Base-by-base conservation (phyloP, 2,329 filamentous ascomycete species). In the Fusarium buxicola region DNA sequence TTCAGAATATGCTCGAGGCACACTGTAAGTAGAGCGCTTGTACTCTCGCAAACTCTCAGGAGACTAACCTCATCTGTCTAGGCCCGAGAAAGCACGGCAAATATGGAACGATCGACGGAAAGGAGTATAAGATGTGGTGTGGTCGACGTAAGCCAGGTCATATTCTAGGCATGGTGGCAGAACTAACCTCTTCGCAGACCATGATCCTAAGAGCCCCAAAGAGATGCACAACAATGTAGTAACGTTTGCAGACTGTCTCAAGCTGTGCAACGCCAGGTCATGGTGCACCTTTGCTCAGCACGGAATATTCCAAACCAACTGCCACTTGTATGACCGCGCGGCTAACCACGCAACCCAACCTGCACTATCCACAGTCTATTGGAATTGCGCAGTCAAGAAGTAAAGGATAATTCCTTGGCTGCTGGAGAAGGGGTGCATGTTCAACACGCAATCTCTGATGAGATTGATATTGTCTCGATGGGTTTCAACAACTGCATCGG, bases 331-430 rank as follows among this genome's bases (percentile, higher is more conserved):
- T 13, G 45, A 48, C 8, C 32, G 32, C 34, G 12, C 8, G 34
- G 24, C 30, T 8, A 2, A 8, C 34, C 24, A 28, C 34, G 21
- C 45, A 2, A 31, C 25, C 10, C 10, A 11, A 2, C 45, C 45
- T 9, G 45, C 11, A 3, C 34, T 24, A 2, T 6, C 5, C 3
- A 15, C 9, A 4, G 3, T 8, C 1, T 1, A 7, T 2, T 48
- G 45, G 45, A 48, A 39, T 34, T 48, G 45, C 18, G 45, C 45
- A 6, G 45, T 48, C 9, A 48, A 39, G 34, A 39, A 48, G 32
- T 48, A 24, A 21, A 48, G 25, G 32, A 8, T n/a, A 8, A 10
- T 15, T 12, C 7, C 10, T 3, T 2, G 4, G 8, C 16, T n/a
- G 16, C 21, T 39, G 8, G 8, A 1, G 2, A 13, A 39, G 6